Percentiles rank a stretch among this genome's conserved stretches.
Conservation (phyloP, 2,329 filamentous ascomycete species). For the Colletotrichum liaoningense region DNA sequence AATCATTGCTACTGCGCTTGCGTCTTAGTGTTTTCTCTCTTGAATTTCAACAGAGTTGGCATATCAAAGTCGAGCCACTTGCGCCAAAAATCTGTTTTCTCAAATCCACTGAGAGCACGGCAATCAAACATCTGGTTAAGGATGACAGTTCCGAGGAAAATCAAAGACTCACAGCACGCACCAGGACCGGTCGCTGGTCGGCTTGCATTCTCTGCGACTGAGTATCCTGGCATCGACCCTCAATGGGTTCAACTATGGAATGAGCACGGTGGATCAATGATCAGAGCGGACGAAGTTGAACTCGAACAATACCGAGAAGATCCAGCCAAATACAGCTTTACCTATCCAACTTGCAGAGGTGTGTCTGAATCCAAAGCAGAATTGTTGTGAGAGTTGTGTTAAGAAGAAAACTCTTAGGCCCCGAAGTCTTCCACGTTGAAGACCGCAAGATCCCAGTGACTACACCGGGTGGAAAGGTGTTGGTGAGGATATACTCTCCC, state of each 20-base stretch:
- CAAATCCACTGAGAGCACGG: too few relatives aligned
- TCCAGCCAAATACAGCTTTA: constrained; percentile 44
- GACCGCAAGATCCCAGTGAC: constrained; percentile 40
- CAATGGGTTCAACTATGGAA: constrained; percentile 45
- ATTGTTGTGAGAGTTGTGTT: too few relatives aligned
- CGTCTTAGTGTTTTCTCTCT: too few relatives aligned
- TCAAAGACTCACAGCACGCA: background rate
- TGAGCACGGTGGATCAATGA: constrained; percentile 41
- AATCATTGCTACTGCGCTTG: too few relatives aligned
- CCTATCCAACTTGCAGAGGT: constrained; percentile 41
- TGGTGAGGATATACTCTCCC: constrained; percentile 42
- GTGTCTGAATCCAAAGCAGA: background rate
- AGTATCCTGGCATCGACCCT: constrained; percentile 40
- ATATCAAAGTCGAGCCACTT: too few relatives aligned
- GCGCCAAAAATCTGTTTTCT: too few relatives aligned
- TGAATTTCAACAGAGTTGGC: too few relatives aligned
- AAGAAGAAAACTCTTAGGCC: background rate
- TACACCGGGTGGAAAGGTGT: constrained; percentile 39
- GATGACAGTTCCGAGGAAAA: background rate
- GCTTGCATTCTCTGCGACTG: constrained; percentile 14
- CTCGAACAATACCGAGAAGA: constrained; percentile 42
- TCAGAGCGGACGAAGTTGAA: constrained; percentile 42
- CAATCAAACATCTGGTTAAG: too few relatives aligned
- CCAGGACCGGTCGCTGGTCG: background rate
- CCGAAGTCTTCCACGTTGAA: constrained; percentile 21